phyloP scores from a whole-genome alignment of 2,329 filamentous ascomycete species.

The Blastomyces percursus region DNA sequence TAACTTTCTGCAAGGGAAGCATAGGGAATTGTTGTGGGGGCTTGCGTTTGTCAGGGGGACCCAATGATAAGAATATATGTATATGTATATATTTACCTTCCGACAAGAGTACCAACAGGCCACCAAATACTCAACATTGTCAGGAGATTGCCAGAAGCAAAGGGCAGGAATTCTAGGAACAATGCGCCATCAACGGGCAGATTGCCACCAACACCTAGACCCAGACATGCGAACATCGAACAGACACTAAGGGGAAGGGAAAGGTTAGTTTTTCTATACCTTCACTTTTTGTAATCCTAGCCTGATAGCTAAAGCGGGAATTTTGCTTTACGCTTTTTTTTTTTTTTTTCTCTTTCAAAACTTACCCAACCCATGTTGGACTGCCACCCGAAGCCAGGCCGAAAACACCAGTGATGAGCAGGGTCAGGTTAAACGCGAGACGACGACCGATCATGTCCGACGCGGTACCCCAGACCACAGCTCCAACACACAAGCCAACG shows the following conservation, averaged over 20 bases:
- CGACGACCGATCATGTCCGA: slow-evolving; percentile 69
- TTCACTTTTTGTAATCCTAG: no score
- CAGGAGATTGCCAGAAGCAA: slow-evolving; percentile 59
- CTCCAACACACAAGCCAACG: slow-evolving; percentile 64
- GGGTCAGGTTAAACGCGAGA: slow-evolving; percentile 68
- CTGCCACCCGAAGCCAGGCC: slow-evolving; percentile 59
- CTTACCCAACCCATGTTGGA: slow-evolving; percentile 51
- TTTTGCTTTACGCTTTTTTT: no score
- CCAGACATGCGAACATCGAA: slow-evolving; percentile 49
- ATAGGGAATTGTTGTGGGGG: not conserved
- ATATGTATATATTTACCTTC: slow-evolving; percentile 27
- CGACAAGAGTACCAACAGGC: slow-evolving; percentile 68
- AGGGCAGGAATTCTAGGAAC: slow-evolving; percentile 74
- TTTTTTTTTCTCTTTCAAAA: slow-evolving; percentile 5
- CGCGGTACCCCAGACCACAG: slow-evolving; percentile 68
- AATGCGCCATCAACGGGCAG: slow-evolving; percentile 68
- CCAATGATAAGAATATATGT: not conserved
- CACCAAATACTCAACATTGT: slow-evolving; percentile 80
- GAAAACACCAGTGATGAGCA: slow-evolving; percentile 64
- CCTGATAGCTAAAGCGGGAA: no score
- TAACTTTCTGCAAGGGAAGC: not conserved
- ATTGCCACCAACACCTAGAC: slow-evolving; percentile 63
- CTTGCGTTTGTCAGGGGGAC: no score
- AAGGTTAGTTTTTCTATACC: slow-evolving; percentile 4
- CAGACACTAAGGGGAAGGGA: slow-evolving; percentile 39